Base-by-base conservation (phyloP, 805 yeast species). In the Wickerhamiella sorbophila region DNA sequence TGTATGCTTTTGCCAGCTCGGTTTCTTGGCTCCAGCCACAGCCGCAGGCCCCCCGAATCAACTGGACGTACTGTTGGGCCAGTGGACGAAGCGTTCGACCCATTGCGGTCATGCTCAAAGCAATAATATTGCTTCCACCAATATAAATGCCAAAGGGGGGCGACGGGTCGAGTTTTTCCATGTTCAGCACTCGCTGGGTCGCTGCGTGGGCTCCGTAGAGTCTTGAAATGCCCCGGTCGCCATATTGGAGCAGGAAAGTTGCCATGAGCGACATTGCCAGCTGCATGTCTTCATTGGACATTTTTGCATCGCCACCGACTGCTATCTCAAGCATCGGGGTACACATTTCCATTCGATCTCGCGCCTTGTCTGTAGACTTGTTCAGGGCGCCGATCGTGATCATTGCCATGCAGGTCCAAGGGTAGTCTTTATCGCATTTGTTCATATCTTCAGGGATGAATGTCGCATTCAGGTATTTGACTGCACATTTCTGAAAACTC, bases 381-480 rank as follows among this genome's bases (percentile, higher is more conserved):
- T 43, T 42, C 31, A 53, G 18, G 2, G 53, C 50, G 43, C 43
- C 44, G 2, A 47, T 48, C 8, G 48, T 43, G 15, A 53, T 47
- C n/a, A 52, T 39, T 5, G 52, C 51, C 14, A 45, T 39, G 29
- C 52, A 41, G 5, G 51, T 38, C 40, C 41, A 38, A 6, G 53
- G 53, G 39, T 48, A 50, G 14, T 39, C 36, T 22, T 34, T 41
- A 27, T 44, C 50, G 6, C 47, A 46, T 31, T 44, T 42, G 26
- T 44, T 31, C 18, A 51, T 40, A 27, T 26, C 36, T 12, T 8
- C 19, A 4, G 44, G 43, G 18, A 46, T 39, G 10, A 29, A 31
- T 18, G 48, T 37, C 20, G 37, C 10, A 5, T 4, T 14, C 14
- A 48, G 46, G 21, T 36, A 43, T 39, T 38, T 12, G 33, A 31